Percentiles rank a stretch among this genome's conserved stretches.
phyloP scores from a whole-genome alignment of 2,329 filamentous ascomycete genomes.

The Thermothelomyces thermophilus region DNA sequence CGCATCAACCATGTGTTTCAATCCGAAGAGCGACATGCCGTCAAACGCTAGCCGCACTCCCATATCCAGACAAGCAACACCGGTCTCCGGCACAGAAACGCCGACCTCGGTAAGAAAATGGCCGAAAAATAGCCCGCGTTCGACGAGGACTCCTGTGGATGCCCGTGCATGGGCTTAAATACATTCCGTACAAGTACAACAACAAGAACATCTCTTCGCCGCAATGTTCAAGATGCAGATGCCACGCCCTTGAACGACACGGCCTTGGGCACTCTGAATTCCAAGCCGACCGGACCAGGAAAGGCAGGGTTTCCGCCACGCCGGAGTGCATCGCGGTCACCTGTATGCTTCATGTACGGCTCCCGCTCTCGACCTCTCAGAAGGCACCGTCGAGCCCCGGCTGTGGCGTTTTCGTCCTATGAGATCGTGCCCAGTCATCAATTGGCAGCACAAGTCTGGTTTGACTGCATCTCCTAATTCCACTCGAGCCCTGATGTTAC shows the following conservation, averaged over 20 bases:
- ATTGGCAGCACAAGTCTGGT: constrained; percentile 25
- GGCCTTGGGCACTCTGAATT: too few species aligned
- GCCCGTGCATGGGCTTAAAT: too few species aligned
- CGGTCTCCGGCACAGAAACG: too few species aligned
- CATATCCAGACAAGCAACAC: too few species aligned
- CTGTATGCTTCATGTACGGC: constrained; percentile 22
- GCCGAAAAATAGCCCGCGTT: too few species aligned
- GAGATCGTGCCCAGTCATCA: constrained; percentile 40
- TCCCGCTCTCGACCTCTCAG: constrained; percentile 23
- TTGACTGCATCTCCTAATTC: constrained; percentile 26
- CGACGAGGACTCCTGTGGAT: too few species aligned
- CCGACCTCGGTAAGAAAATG: too few species aligned
- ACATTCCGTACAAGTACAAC: too few species aligned
- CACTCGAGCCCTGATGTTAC: constrained; percentile 24
- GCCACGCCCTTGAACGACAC: too few species aligned
- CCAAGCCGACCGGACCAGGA: not conserved
- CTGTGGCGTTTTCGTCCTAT: constrained; percentile 31
- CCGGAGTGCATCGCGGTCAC: constrained; percentile 12
- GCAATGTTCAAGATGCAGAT: too few species aligned
- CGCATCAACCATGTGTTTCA: constrained; percentile 1
- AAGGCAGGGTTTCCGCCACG: constrained; percentile 9
- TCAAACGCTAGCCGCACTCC: too few species aligned
- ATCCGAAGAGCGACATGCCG: constrained; percentile 7
- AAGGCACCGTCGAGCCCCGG: constrained; percentile 19
- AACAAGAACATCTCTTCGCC: too few species aligned